Conservation (phyloP, 306 rosid species). For the Delonix regia region DNA sequence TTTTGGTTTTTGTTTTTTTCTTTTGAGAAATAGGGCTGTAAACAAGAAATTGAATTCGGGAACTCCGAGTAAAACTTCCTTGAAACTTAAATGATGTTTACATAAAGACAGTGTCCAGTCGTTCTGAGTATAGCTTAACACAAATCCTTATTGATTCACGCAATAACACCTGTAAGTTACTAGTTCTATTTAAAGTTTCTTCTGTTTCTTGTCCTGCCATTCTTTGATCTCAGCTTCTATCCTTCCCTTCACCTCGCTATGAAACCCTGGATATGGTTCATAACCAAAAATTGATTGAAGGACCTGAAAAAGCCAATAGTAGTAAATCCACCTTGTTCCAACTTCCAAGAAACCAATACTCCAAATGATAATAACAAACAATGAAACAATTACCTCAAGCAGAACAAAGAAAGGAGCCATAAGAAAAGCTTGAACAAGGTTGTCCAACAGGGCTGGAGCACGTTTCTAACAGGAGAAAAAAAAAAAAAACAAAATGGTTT, state of each 20-base stretch:
- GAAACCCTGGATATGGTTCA: slow-evolving; percentile 63
- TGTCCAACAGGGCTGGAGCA: slow-evolving; percentile 84
- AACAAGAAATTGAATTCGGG: not conserved
- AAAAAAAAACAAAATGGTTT: slow-evolving; percentile 6
- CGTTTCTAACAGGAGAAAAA: slow-evolving; percentile 72
- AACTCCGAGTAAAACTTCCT: not conserved
- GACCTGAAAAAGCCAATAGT: slow-evolving; percentile 39
- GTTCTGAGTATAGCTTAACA: not conserved
- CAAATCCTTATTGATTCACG: not conserved
- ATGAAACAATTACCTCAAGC: slow-evolving; percentile 51
- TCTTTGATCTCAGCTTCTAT: slow-evolving; percentile 46
- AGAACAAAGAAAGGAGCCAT: slow-evolving; percentile 73
- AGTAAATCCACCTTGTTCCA: slow-evolving; percentile 1
- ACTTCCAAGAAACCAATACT: not conserved
- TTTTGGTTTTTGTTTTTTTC: no score
- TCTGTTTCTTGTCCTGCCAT: slow-evolving; percentile 42
- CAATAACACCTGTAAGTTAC: slow-evolving; percentile 43
- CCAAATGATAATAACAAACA: not conserved
- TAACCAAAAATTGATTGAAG: slow-evolving; percentile 47
- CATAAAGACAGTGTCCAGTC: not conserved
- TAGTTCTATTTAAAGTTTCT: not conserved
- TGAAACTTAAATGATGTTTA: not conserved
- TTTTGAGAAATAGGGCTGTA: not conserved
- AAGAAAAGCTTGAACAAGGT: slow-evolving; percentile 78
- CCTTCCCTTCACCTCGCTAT: slow-evolving; percentile 47